Base-by-base conservation (phyloP, 352 stramenopile genomes). In the Saprolegnia parasitica region DNA sequence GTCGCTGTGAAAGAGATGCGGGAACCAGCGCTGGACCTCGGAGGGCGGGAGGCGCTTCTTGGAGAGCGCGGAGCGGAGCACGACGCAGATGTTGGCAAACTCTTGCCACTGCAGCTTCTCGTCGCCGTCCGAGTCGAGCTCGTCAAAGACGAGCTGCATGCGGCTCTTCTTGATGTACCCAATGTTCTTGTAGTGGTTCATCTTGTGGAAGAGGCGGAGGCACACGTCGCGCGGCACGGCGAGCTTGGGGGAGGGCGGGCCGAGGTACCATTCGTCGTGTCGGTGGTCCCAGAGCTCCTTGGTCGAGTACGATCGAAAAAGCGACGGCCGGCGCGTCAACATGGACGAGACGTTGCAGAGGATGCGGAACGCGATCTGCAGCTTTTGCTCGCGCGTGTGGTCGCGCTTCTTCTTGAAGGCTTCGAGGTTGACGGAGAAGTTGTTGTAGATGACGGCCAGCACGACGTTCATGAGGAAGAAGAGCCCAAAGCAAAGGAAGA, bases 401-500 rank as follows among this genome's bases (percentile, higher is more conserved):
- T 50, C 20, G 20, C 54, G 26, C 39, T 46, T 46, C 15, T 52
- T 52, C 4, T 70, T 24, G 21, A 39, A 60, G 0, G 52, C 20
- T 23, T 70, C 55, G 13, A 61, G 52, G 26, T 62, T 70, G 24
- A 52, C 42, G 10, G 63, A 70, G 39, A 46, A 91, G 57, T 86
- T 82, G 46, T 87, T 83, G 24, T 89, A 92, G 18, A 92, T 78
- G 5, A 82, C 87, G 13, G 81, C 81, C 42, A 91, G 86, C 11
- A 91, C 80, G 9, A 92, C 74, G 58, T 93, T 94, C 79, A 90
- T 88, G 70, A 94, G 77, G 24, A 94, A 78, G 20, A 91, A 75
- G 32, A 91, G 73, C 4, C 79, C 80, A 32, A 94, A 78, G 45
- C 82, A 74, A 35, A 94, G 74, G 62, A 87, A 89, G 23, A 76